Percentiles rank a stretch among this genome's conserved stretches.
Evolutionary conservation across 805 yeast genomes (phyloP).

Genomic region (Debaryomyces maramus): DNA sequence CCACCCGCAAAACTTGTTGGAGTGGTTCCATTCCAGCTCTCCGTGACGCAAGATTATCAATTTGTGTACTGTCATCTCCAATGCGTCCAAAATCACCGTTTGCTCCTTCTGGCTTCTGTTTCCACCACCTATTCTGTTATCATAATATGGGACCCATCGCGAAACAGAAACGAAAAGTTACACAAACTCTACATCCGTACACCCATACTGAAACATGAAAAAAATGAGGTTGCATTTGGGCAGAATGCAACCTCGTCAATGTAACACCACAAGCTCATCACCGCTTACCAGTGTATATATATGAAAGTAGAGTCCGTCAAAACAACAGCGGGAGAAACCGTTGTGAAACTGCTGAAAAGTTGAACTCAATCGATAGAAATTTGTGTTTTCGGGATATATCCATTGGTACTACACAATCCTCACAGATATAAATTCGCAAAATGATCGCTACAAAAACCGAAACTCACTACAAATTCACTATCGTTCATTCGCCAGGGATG

Average conservation of each 20-base stretch:
- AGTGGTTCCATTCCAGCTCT: constrained; percentile 44
- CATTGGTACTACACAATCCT: too few species aligned
- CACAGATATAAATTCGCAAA: background rate
- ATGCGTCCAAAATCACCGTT: background rate
- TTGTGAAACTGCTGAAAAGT: too few species aligned
- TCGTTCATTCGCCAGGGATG: constrained; percentile 35
- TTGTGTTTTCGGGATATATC: too few species aligned
- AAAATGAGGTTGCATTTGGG: background rate
- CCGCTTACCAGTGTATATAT: too few species aligned
- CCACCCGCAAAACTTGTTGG: constrained; percentile 47
- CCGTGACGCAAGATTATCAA: constrained; percentile 46
- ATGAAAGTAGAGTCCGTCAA: too few species aligned
- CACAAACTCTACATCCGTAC: too few species aligned
- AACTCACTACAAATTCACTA: constrained; percentile 10
- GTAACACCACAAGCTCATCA: background rate
- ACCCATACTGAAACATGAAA: too few species aligned
- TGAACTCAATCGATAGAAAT: too few species aligned
- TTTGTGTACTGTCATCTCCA: constrained; percentile 23
- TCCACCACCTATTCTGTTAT: too few species aligned
- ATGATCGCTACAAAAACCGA: constrained; percentile 8
- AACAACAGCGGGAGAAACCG: too few species aligned
- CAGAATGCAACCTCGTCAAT: constrained; percentile 3
- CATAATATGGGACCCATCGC: background rate
- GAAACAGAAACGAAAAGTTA: too few species aligned
- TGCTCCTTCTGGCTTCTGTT: too few species aligned